Base-by-base conservation (phyloP, 805 yeast genomes). In the Candida orba region DNA sequence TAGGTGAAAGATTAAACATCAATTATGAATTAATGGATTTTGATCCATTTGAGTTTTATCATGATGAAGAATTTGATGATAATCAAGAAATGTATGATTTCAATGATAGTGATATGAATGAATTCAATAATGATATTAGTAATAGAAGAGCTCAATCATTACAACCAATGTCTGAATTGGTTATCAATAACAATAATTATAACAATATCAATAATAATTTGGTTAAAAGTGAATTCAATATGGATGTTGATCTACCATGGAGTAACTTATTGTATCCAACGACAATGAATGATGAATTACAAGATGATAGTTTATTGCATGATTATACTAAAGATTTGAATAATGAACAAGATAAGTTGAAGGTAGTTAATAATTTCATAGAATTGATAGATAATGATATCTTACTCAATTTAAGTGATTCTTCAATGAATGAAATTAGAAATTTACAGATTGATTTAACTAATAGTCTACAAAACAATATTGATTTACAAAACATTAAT, bases 101-200 rank as follows among this genome's bases (percentile, higher is more conserved):
- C 22, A 20, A 20, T 20, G 22, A 20, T 5, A 20, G 5, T 20
- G 22, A 20, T 20, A 4, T 20, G 22, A 20, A 20, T 20, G 22
- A 20, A 34, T 44, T 33, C 10, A 17, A 25, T 23, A 24, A 20
- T 27, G 29, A 10, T 27, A 27, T 27, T 9, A 27, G 9, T 12
- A 27, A 27, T 9, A 27, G 5, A 20, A 20, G 22, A 20, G 22
- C 22, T 20, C 22, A 20, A 10, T 27, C 29, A 13, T 41, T 54
- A 8, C 56, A 55, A 29, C 53, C 51, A n/a, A 55, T 55, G 59
- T 55, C 59, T 4, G 53, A 50, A 29, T 43, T 55, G 15, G 48
- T 47, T 8, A 13, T 35, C 10, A 30, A 35, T 17, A 7, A 31
- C 24, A 8, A 20, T 17, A 15, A 9, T 6, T 23, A 39, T 17